These are phyloP conservation scores for Porcisia hertigi DNA, from an alignment of 208 protist species.

Conservation along the genomic window DNA sequence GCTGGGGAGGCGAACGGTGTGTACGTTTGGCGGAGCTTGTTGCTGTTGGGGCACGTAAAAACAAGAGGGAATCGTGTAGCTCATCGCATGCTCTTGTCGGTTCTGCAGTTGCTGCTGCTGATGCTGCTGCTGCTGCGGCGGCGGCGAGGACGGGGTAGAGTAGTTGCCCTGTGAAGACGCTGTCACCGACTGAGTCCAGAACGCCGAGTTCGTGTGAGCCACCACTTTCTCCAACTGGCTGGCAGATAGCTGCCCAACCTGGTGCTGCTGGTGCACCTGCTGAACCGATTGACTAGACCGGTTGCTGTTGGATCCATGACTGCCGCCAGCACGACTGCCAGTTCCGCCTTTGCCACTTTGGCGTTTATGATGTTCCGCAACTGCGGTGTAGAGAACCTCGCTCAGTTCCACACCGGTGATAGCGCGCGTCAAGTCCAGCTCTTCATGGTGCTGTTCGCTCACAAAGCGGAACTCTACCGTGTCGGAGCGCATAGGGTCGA, in stretches of 20 bases:
- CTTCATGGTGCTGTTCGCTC: constrained; percentile 31
- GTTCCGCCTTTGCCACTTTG: neutral
- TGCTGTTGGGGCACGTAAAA: constrained; percentile 14
- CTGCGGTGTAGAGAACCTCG: constrained; percentile 23
- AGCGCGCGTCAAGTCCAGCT: constrained; percentile 54
- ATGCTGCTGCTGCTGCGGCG: neutral
- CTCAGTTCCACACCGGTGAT: constrained; percentile 25
- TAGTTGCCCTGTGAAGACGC: neutral
- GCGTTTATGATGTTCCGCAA: constrained; percentile 18
- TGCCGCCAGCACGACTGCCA: constrained; percentile 1
- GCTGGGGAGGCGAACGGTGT: neutral
- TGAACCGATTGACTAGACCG: neutral
- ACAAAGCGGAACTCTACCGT: constrained; percentile 64
- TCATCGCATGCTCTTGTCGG: neutral
- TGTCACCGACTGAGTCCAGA: constrained; percentile 10
- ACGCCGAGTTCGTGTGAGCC: neutral
- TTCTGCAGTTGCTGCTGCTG: neutral
- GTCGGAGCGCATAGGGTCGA: constrained; percentile 48
- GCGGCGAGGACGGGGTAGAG: neutral
- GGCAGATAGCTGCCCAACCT: neutral
- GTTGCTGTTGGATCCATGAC: neutral
- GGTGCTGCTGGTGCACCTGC: constrained; percentile 4
- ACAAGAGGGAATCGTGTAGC: constrained; percentile 11
- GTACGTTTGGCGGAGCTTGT: neutral
- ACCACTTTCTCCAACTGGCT: too few species aligned